A percentile compares a stretch with the other conserved stretches of the same genome.
Conservation (phyloP, 805 yeast genomes). For the Pichia kluyveri region DNA sequence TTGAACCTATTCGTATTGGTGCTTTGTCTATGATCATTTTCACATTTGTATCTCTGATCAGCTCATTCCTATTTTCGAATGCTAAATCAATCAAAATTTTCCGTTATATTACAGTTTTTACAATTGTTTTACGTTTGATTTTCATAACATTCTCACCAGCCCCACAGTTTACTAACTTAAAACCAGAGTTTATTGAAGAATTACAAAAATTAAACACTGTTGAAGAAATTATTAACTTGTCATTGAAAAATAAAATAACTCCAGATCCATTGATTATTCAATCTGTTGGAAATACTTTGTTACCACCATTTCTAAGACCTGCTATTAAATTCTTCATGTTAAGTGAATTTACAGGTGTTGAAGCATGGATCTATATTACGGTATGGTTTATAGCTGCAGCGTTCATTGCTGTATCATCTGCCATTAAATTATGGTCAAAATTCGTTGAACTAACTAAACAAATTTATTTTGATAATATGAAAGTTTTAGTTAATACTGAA, state of each 20-base stretch:
- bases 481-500: constrained; percentile 3
- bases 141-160: too few species aligned
- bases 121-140: neutral
- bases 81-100: neutral
- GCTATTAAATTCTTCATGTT: neutral
- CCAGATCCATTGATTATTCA: neutral
- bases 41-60: neutral
- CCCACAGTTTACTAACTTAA: neutral
- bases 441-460: constrained; percentile 1
- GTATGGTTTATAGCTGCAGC: neutral
- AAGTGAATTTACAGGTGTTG: neutral
- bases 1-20: neutral
- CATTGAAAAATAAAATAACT: neutral
- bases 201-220: neutral
- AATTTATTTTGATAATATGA: constrained; percentile 2
- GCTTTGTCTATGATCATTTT: neutral
- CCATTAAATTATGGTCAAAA: neutral
- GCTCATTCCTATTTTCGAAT: too few species aligned
- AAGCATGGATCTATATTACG: neutral
- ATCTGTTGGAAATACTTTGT: neutral
- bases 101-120: neutral
- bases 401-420: neutral
- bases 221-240: neutral
- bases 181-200: neutral
- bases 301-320: neutral